phyloP scores from a whole-genome alignment of 73 alveolate genomes.

The Symbiodinium pilosum region DNA sequence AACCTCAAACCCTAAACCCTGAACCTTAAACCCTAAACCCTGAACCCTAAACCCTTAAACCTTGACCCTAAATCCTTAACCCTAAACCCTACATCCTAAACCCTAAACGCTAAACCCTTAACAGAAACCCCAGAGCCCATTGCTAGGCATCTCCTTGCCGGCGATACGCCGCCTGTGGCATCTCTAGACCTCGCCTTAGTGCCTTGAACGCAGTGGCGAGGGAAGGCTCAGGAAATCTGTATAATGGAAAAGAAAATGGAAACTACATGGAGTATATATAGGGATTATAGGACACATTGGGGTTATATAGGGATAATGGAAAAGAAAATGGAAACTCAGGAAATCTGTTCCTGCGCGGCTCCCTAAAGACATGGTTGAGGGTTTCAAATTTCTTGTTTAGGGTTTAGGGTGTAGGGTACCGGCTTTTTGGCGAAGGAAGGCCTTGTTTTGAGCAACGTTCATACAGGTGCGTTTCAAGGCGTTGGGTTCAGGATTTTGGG shows the following conservation, averaged over 20 bases:
- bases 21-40: neutral
- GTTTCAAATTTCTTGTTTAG: too few relatives aligned
- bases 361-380: too few relatives aligned
- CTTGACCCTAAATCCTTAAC: neutral
- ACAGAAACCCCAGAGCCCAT: neutral
- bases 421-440: neutral
- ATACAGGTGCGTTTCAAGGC: too few relatives aligned
- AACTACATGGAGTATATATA: neutral
- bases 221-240: neutral
- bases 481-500: too few relatives aligned
- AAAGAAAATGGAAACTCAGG: too few relatives aligned
- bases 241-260: too few relatives aligned
- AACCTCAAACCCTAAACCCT: neutral
- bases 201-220: neutral
- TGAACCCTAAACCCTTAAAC: neutral
- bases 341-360: too few relatives aligned
- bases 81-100: too few relatives aligned
- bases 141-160: neutral
- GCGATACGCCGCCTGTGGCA: neutral
- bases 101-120: neutral
- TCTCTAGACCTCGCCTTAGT: neutral
- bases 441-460: neutral
- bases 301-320: too few relatives aligned
- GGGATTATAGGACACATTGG: too few relatives aligned
- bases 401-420: neutral